Evolutionary conservation across 805 yeast species (phyloP).

Genomic region (Scheffersomyces amazonensis): DNA sequence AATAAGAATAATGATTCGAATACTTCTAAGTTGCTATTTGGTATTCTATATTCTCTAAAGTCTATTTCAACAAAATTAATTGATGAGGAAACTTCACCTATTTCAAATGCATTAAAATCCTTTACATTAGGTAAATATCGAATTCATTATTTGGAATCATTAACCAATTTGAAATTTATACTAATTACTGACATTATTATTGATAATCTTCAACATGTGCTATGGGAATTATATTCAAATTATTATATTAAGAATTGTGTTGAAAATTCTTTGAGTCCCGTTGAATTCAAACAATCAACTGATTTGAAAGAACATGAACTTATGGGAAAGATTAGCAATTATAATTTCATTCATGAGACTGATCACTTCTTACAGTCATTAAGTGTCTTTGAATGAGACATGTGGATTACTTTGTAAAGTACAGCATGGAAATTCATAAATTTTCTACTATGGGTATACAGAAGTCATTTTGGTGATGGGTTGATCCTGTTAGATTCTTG

Average conservation of each 20-base stretch:
- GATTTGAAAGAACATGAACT: conserved; percentile 4
- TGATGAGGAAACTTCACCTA: conserved; percentile 13
- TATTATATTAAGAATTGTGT: conserved; percentile 61
- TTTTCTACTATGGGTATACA: too few relatives aligned
- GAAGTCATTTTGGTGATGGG: too few relatives aligned
- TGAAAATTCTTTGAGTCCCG: conserved; percentile 51
- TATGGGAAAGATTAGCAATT: conserved; percentile 46
- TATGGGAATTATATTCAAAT: conserved; percentile 58
- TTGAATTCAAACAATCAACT: conserved; percentile 44
- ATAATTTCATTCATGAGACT: conserved; percentile 51
- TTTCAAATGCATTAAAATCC: conserved; percentile 40
- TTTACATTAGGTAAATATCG: conserved; percentile 75
- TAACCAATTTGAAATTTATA: conserved; percentile 74
- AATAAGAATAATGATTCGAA: conserved; percentile 64
- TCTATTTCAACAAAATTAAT: conserved; percentile 60
- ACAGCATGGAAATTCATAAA: too few relatives aligned
- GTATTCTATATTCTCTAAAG: conserved; percentile 75
- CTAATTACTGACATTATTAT: conserved; percentile 64
- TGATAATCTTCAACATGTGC: conserved; percentile 52
- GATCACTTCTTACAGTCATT: conserved; percentile 44
- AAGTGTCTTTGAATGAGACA: conserved; percentile 1
- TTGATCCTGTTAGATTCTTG: too few relatives aligned
- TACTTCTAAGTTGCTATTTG: conserved; percentile 78
- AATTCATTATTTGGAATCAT: conserved; percentile 76
- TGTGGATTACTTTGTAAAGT: too few relatives aligned